These are phyloP conservation scores for Rhizopogon vesiculosus DNA, from an alignment of 768 basidiomycete species.

Conservation along the genomic window DNA sequence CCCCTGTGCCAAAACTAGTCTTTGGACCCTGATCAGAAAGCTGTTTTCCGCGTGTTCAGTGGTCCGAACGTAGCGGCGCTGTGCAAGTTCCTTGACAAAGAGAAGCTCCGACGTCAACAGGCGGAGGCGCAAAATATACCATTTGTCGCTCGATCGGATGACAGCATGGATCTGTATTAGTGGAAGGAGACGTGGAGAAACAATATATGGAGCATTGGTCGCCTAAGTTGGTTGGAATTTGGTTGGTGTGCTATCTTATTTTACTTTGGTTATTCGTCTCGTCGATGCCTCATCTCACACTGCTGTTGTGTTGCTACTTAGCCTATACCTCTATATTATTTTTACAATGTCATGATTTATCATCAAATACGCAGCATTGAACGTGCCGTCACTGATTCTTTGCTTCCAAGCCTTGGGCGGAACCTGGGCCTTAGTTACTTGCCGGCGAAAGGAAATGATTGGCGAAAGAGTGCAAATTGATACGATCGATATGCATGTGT, in stretches of 20 bases:
- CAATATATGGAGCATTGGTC: not conserved
- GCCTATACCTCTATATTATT: not conserved
- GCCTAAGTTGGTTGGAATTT: not conserved
- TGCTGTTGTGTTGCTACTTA: not conserved
- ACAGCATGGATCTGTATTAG: constrained; percentile 60
- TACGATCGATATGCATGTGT: no score
- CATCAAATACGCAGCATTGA: not conserved
- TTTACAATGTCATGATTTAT: not conserved
- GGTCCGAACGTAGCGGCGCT: constrained; percentile 61
- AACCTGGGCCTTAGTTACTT: not conserved
- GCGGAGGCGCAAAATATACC: constrained; percentile 58
- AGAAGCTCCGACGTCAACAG: constrained; percentile 50
- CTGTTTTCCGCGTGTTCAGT: constrained; percentile 77
- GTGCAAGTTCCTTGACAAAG: constrained; percentile 68
- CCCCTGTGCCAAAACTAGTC: constrained; percentile 35
- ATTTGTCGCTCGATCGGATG: constrained; percentile 57
- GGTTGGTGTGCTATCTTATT: not conserved
- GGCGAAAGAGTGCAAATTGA: not conserved
- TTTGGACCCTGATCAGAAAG: constrained; percentile 59
- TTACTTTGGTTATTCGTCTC: not conserved
- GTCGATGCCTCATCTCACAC: not conserved
- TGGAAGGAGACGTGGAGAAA: not conserved
- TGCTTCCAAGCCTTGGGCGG: not conserved
- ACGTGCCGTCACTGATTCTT: not conserved
- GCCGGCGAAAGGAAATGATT: not conserved